Conservation (phyloP, 768 basidiomycete genomes). For the Asterophora lycoperdoides region DNA sequence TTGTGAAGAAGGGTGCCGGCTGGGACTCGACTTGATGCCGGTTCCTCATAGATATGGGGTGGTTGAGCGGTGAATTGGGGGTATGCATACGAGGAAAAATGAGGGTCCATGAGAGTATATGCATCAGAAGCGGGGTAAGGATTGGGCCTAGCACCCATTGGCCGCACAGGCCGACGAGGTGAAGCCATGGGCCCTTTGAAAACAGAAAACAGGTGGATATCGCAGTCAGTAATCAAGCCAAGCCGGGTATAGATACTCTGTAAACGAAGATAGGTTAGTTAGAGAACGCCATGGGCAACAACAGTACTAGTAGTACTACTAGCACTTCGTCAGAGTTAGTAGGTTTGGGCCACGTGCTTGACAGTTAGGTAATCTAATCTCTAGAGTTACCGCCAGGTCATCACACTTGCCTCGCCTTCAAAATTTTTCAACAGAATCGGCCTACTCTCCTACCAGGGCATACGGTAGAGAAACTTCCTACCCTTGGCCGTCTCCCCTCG, state of each 20-base stretch:
- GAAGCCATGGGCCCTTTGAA: neutral
- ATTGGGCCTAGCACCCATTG: conserved; percentile 26
- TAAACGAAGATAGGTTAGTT: neutral
- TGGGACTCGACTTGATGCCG: conserved; percentile 49
- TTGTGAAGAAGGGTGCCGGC: conserved; percentile 77
- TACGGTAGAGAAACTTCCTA: conserved; percentile 9
- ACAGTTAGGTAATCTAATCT: conserved; percentile 13
- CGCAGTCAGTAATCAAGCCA: neutral
- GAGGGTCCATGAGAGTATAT: conserved; percentile 30
- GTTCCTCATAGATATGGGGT: conserved; percentile 38
- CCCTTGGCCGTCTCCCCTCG: conserved; percentile 15
- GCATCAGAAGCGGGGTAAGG: conserved; percentile 25
- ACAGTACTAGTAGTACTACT: neutral
- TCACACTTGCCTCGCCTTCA: neutral
- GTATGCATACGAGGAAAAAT: conserved; percentile 39
- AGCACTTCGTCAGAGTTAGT: conserved; percentile 11
- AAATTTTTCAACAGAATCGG: conserved; percentile 5
- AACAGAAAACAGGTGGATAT: neutral
- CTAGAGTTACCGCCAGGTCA: no score
- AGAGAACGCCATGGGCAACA: neutral
- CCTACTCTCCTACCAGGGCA: neutral
- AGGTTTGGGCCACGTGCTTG: conserved; percentile 9
- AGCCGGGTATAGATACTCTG: neutral
- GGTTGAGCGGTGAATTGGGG: conserved; percentile 36
- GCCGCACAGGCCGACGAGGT: conserved; percentile 18